Evolutionary conservation across 2,329 filamentous ascomycete species (phyloP), one percentile per base, ranked within the genome.

Genomic region (Colletotrichum lupini): DNA sequence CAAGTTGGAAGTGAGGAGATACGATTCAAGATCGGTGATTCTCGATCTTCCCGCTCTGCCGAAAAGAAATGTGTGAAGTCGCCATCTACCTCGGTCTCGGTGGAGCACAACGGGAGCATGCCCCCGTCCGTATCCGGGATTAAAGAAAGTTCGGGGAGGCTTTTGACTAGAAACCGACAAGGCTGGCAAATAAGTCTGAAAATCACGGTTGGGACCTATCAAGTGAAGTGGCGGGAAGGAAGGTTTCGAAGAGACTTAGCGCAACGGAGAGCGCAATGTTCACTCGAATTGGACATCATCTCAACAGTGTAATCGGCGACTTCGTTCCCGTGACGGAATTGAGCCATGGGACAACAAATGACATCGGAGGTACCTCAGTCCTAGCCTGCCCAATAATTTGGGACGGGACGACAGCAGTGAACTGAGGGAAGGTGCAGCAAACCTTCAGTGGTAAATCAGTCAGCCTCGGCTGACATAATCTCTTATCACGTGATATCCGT

Each of bases 401-500:
- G 28, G 22, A 62, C 55, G 30, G 37, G 37, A 58, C 46, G 30
- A 19, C 52, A 68, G 56, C 3, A 7, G 24, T 22, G 30, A 12
- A 42, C 1, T 42, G 37, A 42, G 37, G 37, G 49, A 24, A 42
- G 14, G n/a, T 30, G 24, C 30, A 22, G 22, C 37, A 49, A 37
- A 16, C 24, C 12, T 22, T 28, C 28, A 9, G n/a, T 42, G 14
- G n/a, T 42, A 16, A 42, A 14, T 16, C 16, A 12, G 46, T 32
- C 52, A 67, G 55, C 62, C 32, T 67, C 37, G 37, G 79, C 77
- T 83, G 78, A 82, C 70, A 74, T 80, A 80, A 81, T 53, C 59
- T 14, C 0, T n/a, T 11, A 11, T 35, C 82, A 83, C 82, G 82
- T 84, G 82, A 83, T 74, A 30, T 67, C 16, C 46, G 52, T 55